These are phyloP conservation scores for Claviceps arundinis DNA, from an alignment of 2,329 filamentous ascomycete genomes.

Conservation along the genomic window DNA sequence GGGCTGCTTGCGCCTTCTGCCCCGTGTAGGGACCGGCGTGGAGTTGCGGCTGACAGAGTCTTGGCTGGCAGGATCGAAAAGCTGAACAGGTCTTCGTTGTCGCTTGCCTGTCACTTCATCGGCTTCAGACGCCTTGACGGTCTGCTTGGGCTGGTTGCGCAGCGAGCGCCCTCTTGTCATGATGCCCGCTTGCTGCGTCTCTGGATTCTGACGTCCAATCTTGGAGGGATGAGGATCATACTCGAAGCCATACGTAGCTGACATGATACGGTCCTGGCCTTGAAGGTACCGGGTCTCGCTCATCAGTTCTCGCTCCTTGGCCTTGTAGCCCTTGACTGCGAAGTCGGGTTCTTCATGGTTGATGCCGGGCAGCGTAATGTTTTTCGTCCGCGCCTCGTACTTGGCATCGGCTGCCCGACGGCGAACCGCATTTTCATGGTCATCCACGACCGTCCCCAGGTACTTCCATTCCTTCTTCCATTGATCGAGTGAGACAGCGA, in stretches of 20 bases:
- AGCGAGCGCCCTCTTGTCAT: conserved; percentile 39
- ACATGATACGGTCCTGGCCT: conserved; percentile 44
- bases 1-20: conserved; percentile 20
- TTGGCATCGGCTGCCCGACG: conserved; percentile 35
- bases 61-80: conserved; percentile 37
- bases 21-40: conserved; percentile 29
- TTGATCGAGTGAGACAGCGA: conserved; percentile 31
- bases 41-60: conserved; percentile 36
- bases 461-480: conserved; percentile 43
- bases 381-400: conserved; percentile 30
- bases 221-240: conserved; percentile 45
- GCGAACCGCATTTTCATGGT: conserved; percentile 42
- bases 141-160: conserved; percentile 43
- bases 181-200: conserved; percentile 36
- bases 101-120: conserved; percentile 39
- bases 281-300: conserved; percentile 34
- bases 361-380: conserved; percentile 23
- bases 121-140: conserved; percentile 44
- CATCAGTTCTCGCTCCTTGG: conserved; percentile 29
- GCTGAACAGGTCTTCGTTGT: conserved; percentile 35
- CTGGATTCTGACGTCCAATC: conserved; percentile 45
- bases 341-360: conserved; percentile 39
- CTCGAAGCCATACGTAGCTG: conserved; percentile 46
- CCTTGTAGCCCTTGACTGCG: conserved; percentile 38
- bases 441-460: conserved; percentile 37